Evolutionary conservation across 1,139 yeast species (phyloP), one percentile per base, ranked within the genome.

Genomic region (Suhomyces coccinellae): DNA sequence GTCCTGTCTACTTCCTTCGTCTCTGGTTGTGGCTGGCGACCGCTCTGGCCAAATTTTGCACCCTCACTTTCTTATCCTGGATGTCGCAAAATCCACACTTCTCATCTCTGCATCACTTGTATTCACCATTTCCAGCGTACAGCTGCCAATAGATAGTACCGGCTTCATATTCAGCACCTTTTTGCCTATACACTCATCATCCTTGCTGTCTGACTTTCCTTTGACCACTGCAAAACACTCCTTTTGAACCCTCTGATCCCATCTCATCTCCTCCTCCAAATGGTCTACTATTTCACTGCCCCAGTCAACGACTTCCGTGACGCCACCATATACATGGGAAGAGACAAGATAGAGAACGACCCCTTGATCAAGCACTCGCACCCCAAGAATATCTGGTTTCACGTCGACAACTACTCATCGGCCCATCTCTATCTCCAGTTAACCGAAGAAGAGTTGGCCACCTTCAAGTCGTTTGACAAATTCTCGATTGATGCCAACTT

Each of bases 371-470:
- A 81, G 57, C 77, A 81, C 57, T 89, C 93, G 0, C 75, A 80
- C 52, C 83, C 83, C 13, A 80, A 78, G 48, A 87, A 86, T 58
- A 69, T 86, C 8, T 88, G 96, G 95, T 87, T 88, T 58, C 96
- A 87, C 62, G 91, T 85, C 8, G 95, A 87, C 56, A 85, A 85
- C 54, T 73, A 82, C 44, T 83, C 91, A 10, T 84, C 91, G 36
- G 95, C 95, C 0, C 96, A 88, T 61, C 75, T 88, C n/a, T 88
- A 88, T 56, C 65, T 87, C 28, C 79, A 88, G 45, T 65, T 85
- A 30, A 64, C 66, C 2, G 72, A 69, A 13, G 74, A 74, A 16
- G 79, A 73, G 33, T 55, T 58, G 36, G 59, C 57, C 15, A 53
- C 58, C 6, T 50, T 45, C 43, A 56, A 53, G 40, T 45, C 51